Conservation (phyloP, 768 basidiomycete species). For the Mycena venus region DNA sequence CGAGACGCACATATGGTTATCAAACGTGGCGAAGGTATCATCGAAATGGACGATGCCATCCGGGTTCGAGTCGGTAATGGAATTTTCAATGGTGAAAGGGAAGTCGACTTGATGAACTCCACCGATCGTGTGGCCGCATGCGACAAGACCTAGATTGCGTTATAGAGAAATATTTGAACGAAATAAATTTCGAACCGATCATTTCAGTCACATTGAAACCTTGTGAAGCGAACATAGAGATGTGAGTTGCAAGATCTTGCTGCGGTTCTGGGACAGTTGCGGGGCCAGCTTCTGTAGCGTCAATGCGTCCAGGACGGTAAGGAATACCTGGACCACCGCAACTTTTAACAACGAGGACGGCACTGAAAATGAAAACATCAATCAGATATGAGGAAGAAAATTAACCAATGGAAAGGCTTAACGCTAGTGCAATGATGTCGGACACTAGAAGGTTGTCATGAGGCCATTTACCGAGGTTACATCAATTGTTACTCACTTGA, state of each 20-base stretch:
- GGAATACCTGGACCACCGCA: slow-evolving; percentile 31
- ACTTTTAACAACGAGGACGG: slow-evolving; percentile 23
- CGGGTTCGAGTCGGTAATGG: slow-evolving; percentile 4
- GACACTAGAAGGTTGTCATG: not conserved
- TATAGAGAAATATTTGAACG: too few species aligned
- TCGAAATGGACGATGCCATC: slow-evolving; percentile 28
- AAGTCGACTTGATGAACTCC: slow-evolving; percentile 21
- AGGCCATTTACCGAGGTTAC: not conserved
- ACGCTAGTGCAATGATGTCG: slow-evolving; percentile 17
- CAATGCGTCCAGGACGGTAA: slow-evolving; percentile 23
- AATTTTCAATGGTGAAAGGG: not conserved
- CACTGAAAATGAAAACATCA: slow-evolving; percentile 12
- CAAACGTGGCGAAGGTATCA: slow-evolving; percentile 11
- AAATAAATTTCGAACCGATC: slow-evolving; percentile 27
- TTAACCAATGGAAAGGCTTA: not conserved
- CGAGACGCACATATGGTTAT: slow-evolving; percentile 10
- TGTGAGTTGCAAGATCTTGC: slow-evolving; percentile 12
- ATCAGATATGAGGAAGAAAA: not conserved
- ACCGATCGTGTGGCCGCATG: slow-evolving; percentile 26
- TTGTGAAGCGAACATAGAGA: not conserved
- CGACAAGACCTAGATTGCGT: slow-evolving; percentile 28
- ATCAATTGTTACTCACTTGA: slow-evolving; percentile 1
- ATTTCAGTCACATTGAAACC: slow-evolving; percentile 30
- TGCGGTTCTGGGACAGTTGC: slow-evolving; percentile 18
- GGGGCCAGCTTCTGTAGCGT: slow-evolving; percentile 14